These are phyloP conservation scores for Thielaviopsis cerberus DNA, from an alignment of 2,329 filamentous ascomycete genomes.

Conservation along the genomic window DNA sequence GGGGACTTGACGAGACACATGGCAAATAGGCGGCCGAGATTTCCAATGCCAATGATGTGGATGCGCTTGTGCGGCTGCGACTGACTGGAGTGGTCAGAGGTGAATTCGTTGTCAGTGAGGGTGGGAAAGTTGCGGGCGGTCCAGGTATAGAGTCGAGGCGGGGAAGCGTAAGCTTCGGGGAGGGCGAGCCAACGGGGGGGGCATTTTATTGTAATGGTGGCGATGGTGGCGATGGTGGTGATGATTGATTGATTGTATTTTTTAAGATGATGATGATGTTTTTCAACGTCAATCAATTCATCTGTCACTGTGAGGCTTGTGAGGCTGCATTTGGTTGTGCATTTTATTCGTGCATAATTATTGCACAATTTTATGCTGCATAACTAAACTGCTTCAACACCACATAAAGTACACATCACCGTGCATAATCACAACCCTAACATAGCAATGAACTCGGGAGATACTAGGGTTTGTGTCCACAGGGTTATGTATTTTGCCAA, in stretches of 20 bases:
- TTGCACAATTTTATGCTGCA: too few species aligned
- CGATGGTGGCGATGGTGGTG: background rate
- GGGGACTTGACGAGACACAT: slow-evolving; percentile 44
- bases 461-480: too few species aligned
- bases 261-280: too few species aligned
- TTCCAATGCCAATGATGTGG: slow-evolving; percentile 64
- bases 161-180: slow-evolving; percentile 1
- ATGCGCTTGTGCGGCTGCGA: slow-evolving; percentile 27
- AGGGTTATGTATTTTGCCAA: too few species aligned
- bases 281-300: too few species aligned
- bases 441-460: too few species aligned
- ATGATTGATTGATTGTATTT: background rate
- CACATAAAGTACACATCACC: too few species aligned
- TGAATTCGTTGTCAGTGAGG: background rate
- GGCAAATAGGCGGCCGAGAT: slow-evolving; percentile 63
- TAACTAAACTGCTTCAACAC: too few species aligned
- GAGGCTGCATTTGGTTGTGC: too few species aligned
- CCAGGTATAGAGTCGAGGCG: slow-evolving; percentile 11
- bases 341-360: too few species aligned
- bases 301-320: too few species aligned
- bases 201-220: background rate
- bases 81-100: slow-evolving; percentile 11
- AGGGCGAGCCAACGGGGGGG: slow-evolving; percentile 5
- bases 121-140: slow-evolving; percentile 8
- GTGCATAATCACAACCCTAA: too few species aligned